Evolutionary conservation across 768 basidiomycete genomes (phyloP).

Genomic region (Boletus coccyginus): DNA sequence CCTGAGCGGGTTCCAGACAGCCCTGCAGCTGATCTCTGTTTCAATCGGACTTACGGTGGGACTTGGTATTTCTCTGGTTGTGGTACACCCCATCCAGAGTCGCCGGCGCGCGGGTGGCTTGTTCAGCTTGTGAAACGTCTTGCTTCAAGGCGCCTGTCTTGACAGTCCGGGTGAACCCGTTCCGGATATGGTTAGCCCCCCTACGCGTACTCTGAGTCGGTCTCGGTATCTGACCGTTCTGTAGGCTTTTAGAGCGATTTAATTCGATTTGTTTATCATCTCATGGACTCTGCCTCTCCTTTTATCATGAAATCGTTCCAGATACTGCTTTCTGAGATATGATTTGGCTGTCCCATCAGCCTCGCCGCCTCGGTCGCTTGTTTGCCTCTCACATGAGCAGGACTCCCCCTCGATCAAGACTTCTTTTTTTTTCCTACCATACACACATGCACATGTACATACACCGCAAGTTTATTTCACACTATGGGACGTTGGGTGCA

Average conservation of each 20-base stretch:
- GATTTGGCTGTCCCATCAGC: background rate
- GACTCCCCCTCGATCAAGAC: background rate
- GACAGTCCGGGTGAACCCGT: background rate
- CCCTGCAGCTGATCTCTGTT: slow-evolving; percentile 73
- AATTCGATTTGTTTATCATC: slow-evolving; percentile 13
- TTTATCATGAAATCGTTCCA: background rate
- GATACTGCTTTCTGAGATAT: background rate
- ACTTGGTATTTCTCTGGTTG: slow-evolving; percentile 63
- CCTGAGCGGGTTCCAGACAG: slow-evolving; percentile 69
- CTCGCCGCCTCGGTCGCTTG: background rate
- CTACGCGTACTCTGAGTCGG: background rate
- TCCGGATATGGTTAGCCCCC: background rate
- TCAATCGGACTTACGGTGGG: slow-evolving; percentile 81
- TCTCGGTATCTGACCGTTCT: no score
- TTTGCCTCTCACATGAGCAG: background rate
- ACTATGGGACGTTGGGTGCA: background rate
- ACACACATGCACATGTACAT: background rate
- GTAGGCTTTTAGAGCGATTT: slow-evolving; percentile 2
- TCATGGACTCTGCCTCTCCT: background rate
- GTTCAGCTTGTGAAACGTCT: slow-evolving; percentile 49
- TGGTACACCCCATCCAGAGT: slow-evolving; percentile 64
- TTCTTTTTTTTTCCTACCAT: no score
- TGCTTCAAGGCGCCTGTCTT: background rate
- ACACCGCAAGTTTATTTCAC: background rate
- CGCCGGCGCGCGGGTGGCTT: slow-evolving; percentile 55